These are phyloP conservation scores for Kodamaea arcana DNA, from an alignment of 1,139 yeast genomes.

Conservation along the genomic window DNA sequence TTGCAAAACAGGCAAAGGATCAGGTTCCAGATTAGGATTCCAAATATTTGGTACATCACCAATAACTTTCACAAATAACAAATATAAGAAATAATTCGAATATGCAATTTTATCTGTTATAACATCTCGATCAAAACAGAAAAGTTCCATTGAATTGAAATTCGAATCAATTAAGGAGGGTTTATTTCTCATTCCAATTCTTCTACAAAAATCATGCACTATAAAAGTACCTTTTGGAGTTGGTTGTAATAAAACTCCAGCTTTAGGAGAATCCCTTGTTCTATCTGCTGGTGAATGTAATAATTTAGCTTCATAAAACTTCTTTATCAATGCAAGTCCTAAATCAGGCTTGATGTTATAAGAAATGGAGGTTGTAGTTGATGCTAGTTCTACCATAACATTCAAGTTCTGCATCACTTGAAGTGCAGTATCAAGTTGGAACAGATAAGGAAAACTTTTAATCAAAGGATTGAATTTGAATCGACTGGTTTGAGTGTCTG, in stretches of 20 bases:
- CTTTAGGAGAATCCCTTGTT: conserved; percentile 48
- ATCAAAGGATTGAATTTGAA: conserved; percentile 10
- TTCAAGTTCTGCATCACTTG: conserved; percentile 46
- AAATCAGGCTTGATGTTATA: conserved; percentile 54
- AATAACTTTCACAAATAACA: conserved; percentile 60
- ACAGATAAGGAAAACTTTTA: conserved; percentile 47
- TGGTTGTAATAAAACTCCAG: conserved; percentile 58
- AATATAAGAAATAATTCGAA: conserved; percentile 60
- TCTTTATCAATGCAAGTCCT: conserved; percentile 47
- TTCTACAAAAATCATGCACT: conserved; percentile 55
- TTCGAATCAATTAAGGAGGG: conserved; percentile 50
- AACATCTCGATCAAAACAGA: conserved; percentile 64
- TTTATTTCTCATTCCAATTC: conserved; percentile 45
- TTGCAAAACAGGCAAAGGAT: conserved; percentile 7
- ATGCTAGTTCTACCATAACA: conserved; percentile 43
- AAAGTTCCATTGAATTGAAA: conserved; percentile 69
- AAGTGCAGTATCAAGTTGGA: conserved; percentile 51
- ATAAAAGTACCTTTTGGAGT: conserved; percentile 88
- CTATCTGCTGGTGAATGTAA: conserved; percentile 77
- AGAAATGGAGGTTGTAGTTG: conserved; percentile 56
- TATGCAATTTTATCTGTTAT: conserved; percentile 58
- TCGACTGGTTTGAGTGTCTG: conserved; percentile 7
- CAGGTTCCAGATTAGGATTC: conserved; percentile 47
- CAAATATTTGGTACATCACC: conserved; percentile 71
- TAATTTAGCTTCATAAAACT: conserved; percentile 63